phyloP scores from a whole-genome alignment of 495 filamentous ascomycete species.

The Hapsidospora chrysogenum region DNA sequence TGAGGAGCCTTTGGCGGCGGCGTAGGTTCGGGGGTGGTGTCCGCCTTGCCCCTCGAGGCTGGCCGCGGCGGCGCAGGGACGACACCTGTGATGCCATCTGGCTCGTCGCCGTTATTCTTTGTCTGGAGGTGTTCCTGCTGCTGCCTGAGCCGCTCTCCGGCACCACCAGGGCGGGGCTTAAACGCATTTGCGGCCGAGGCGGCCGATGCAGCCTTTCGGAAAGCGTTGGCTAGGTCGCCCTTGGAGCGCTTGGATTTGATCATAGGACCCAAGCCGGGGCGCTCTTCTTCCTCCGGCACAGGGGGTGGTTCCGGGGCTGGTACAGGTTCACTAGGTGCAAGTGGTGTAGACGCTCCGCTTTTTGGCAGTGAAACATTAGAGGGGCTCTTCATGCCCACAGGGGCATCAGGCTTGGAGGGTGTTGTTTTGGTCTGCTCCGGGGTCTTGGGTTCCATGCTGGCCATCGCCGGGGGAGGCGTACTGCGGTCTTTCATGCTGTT shows the following conservation, averaged over 20 bases:
- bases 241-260: constrained; percentile 53
- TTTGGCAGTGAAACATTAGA: too few species aligned
- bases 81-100: constrained; percentile 78
- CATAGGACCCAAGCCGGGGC: constrained; percentile 81
- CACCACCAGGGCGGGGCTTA: constrained; percentile 69
- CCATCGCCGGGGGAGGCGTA: not conserved
- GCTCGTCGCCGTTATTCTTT: constrained; percentile 40
- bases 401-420: too few species aligned
- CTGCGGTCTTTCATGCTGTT: constrained; percentile 1
- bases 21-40: constrained; percentile 10
- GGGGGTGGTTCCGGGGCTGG: constrained; percentile 7
- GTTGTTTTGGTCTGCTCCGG: too few species aligned
- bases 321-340: constrained; percentile 7
- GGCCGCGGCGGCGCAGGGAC: constrained; percentile 54
- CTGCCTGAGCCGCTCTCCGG: constrained; percentile 52
- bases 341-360: too few species aligned
- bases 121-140: constrained; percentile 29
- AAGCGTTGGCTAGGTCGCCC: constrained; percentile 55
- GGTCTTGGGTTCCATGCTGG: too few species aligned
- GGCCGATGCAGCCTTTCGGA: constrained; percentile 74
- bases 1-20: constrained; percentile 5
- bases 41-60: constrained; percentile 8
- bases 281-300: constrained; percentile 26
- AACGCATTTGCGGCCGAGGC: constrained; percentile 41
- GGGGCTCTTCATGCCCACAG: too few species aligned